Evolutionary conservation across 108 stramenopile species (phyloP).

Genomic region (Fragilaria crotonensis): DNA sequence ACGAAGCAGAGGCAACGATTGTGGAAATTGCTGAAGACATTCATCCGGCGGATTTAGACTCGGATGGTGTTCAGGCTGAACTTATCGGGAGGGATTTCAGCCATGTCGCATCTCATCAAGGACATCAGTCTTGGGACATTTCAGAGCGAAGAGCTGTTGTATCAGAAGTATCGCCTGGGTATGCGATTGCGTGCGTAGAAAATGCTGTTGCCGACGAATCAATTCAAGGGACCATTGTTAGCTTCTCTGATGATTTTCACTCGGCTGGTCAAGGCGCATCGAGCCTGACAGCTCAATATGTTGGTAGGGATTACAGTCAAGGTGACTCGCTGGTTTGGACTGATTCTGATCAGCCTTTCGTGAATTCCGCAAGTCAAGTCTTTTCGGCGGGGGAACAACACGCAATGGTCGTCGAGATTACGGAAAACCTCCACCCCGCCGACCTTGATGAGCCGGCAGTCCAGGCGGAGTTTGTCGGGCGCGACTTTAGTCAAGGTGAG

Average conservation of each 20-base stretch:
- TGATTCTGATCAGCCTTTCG: no score
- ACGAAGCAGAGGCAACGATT: conserved; percentile 17
- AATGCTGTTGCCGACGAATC: background rate
- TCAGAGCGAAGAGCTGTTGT: background rate
- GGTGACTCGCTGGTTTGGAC: no score
- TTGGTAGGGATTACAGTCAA: no score
- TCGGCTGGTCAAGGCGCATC: no score
- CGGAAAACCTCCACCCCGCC: conserved; percentile 27
- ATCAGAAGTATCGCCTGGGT: background rate
- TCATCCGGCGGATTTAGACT: conserved; percentile 3
- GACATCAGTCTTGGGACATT: background rate
- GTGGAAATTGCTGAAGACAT: conserved; percentile 17
- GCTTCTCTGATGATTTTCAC: background rate
- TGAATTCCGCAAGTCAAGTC: no score
- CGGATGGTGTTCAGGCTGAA: conserved; percentile 20
- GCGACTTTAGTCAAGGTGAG: conserved; percentile 4
- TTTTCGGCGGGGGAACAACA: no score
- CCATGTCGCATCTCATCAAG: conserved; percentile 8
- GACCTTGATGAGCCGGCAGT: conserved; percentile 13
- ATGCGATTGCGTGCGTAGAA: background rate
- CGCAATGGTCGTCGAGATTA: conserved; percentile 34
- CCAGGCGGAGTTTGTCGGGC: conserved; percentile 26
- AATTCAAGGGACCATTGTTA: background rate
- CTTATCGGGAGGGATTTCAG: conserved; percentile 16
- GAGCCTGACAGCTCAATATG: no score